Evolutionary conservation across 169 alveolate genomes (phyloP).

Genomic region (Eimeria sp.): DNA sequence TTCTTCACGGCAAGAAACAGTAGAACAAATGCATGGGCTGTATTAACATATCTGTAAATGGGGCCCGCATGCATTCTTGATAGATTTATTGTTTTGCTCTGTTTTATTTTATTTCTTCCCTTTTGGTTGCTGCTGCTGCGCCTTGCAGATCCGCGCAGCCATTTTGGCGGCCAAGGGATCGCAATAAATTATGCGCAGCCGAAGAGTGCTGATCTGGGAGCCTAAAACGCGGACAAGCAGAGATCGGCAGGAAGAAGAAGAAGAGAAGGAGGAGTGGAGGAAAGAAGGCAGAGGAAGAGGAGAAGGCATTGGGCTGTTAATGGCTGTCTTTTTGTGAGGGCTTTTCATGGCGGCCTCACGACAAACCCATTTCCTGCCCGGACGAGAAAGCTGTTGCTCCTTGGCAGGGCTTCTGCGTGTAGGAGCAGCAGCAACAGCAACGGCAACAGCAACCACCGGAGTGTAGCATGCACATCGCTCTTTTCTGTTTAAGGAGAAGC

Average conservation of each 20-base stretch:
- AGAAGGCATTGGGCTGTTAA: no score
- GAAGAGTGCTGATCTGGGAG: not conserved
- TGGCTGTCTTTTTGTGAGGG: not conserved
- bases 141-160: constrained; percentile 73
- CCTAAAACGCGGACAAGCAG: not conserved
- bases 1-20: no score
- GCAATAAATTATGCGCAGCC: not conserved
- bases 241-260: no score
- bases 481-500: no score
- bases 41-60: not conserved
- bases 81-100: not conserved
- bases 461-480: no score
- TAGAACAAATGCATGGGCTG: no score
- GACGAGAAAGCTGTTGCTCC: constrained; percentile 6
- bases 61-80: not conserved
- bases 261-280: no score
- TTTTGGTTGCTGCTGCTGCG: no score
- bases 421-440: not conserved
- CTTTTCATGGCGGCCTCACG: not conserved
- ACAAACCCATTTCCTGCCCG: constrained; percentile 28
- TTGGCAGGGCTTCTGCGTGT: not conserved
- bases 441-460: no score
- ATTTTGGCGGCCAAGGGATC: constrained; percentile 32
- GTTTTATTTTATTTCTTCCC: not conserved
- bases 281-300: no score